Base-by-base conservation (phyloP, 495 filamentous ascomycete species). In the Penicillium daleae region DNA sequence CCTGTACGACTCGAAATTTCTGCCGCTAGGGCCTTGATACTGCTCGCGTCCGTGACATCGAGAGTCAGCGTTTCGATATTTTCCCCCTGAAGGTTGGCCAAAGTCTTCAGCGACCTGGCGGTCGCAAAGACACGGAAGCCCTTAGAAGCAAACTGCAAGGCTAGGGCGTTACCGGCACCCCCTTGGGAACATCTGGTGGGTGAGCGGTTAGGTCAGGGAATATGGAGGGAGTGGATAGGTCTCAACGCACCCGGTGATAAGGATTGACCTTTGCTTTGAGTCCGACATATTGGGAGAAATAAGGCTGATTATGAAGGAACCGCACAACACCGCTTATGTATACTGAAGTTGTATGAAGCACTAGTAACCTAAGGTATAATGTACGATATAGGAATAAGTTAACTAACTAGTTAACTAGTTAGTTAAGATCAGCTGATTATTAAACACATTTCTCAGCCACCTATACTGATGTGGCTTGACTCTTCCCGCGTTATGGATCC, bases 101-200 rank as follows among this genome's bases (percentile, higher is more conserved):
- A 22, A 22, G 54, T 40, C 12, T 27, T 33, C 19, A 27, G 3
- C 33, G 35, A 57, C 21, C 54, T 35, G n/a, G 54, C 54, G 24
- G 54, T 57, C 32, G 54, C 37, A n/a, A 57, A 57, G n/a, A 57
- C 54, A 8, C 54, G 32, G n/a, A 57, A 5, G 32, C 37, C 54
- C 4, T 57, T 35, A 33, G 54, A 32, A 3, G 35, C 54, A 57
- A 57, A 57, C 24, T 57, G 22, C 4, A 57, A 27, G 3, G 54
- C 54, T 24, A 57, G 29, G 7, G 54, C 54, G 39, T 57, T 39
- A 22, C 54, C 54, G 13, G 24, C 54, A 21, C 54, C 54, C 13
- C 54, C 54, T 40, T 44, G 19, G 40, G 40, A 44, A 44, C 19
- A 44, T 44, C 40, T 44, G 40, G 40, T 44, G 40, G n/a, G 35